Percentiles rank a stretch among this genome's conserved stretches.
These are phyloP conservation scores for Aethionema arabicum DNA, from an alignment of 345 rosid species.

Conservation along the genomic window DNA sequence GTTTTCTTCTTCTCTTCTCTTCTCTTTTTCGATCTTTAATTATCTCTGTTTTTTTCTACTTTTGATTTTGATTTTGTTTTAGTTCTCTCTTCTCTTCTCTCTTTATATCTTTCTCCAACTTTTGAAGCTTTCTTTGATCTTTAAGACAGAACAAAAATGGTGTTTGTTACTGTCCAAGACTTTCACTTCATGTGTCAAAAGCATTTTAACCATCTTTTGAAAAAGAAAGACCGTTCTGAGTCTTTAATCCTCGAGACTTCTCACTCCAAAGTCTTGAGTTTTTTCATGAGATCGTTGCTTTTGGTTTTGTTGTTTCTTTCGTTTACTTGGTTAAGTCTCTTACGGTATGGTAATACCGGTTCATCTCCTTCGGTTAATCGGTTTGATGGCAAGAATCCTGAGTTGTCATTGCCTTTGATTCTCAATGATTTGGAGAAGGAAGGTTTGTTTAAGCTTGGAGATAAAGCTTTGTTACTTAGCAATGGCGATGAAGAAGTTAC, in stretches of 20 bases:
- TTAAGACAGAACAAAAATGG: conserved; percentile 41
- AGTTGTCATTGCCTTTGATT: conserved; percentile 38
- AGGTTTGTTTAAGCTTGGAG: conserved; percentile 48
- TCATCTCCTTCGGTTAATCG: conserved; percentile 15
- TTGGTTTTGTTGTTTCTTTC: conserved; percentile 48
- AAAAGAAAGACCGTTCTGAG: conserved; percentile 25
- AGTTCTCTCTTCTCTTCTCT: conserved; percentile 25
- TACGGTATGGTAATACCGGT: conserved; percentile 21
- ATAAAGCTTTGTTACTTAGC: conserved; percentile 46
- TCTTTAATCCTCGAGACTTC: conserved; percentile 45
- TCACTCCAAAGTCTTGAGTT: conserved; percentile 36
- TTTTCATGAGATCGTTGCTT: conserved; percentile 42
- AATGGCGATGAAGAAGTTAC: conserved; percentile 37
- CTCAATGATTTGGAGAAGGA: conserved; percentile 55
- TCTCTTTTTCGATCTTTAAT: conserved; percentile 8
- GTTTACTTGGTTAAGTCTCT: conserved; percentile 37
- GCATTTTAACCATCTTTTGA: conserved; percentile 27
- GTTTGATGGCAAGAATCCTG: conserved; percentile 19
- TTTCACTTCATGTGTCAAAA: conserved; percentile 39
- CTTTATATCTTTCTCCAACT: conserved; percentile 23
- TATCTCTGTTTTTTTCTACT: conserved; percentile 10
- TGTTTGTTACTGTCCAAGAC: conserved; percentile 38
- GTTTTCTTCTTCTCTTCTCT: conserved; percentile 25
- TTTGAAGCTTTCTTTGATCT: conserved; percentile 5
- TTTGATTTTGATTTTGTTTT: conserved; percentile 20